These are phyloP conservation scores for Ogataea pignaliae DNA, from an alignment of 805 yeast genomes.

Conservation along the genomic window DNA sequence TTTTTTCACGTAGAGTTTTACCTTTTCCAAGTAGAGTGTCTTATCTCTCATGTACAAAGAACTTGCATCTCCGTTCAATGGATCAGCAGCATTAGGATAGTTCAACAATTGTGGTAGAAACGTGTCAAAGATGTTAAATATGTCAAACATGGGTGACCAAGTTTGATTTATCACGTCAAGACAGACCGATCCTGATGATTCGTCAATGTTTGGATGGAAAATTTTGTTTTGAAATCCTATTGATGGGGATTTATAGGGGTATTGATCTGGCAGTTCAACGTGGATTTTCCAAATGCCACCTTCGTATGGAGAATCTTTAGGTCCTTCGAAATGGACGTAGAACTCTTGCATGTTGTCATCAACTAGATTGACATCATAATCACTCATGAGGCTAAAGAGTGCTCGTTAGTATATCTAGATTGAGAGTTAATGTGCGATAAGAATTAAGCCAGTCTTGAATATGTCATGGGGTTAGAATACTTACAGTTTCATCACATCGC, in stretches of 20 bases:
- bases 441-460: not conserved
- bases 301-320: constrained; percentile 80
- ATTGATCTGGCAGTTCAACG: constrained; percentile 91
- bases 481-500: constrained; percentile 91
- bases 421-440: not conserved
- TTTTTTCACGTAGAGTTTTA: constrained; percentile 65
- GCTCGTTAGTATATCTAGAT: constrained; percentile 2
- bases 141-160: constrained; percentile 97
- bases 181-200: constrained; percentile 85
- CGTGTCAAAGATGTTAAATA: constrained; percentile 84
- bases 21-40: constrained; percentile 59
- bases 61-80: constrained; percentile 87
- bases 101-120: constrained; percentile 87
- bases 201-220: constrained; percentile 94
- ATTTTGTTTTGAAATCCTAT: constrained; percentile 90
- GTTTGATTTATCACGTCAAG: constrained; percentile 95
- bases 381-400: constrained; percentile 67
- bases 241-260: constrained; percentile 94
- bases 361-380: constrained; percentile 78
- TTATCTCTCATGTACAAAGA: constrained; percentile 69
- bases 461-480: constrained; percentile 22
- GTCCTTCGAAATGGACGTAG: constrained; percentile 81
- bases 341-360: constrained; percentile 87
- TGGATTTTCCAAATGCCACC: constrained; percentile 88
- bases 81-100: constrained; percentile 93